These are phyloP conservation scores for Aspergillus panamensis DNA, from an alignment of 495 filamentous ascomycete species.

Conservation along the genomic window DNA sequence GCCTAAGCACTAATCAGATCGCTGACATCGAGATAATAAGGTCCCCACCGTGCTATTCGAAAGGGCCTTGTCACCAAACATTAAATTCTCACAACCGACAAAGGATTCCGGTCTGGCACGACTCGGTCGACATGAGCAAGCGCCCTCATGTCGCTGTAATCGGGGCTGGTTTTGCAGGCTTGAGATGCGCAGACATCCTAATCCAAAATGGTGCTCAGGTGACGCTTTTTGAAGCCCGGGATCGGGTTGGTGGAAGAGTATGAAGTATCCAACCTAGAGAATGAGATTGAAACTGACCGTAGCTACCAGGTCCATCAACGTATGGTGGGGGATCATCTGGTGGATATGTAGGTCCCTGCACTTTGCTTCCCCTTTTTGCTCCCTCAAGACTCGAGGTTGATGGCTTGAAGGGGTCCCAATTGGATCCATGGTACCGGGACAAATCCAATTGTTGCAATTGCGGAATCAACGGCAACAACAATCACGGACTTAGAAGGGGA, in stretches of 20 bases:
- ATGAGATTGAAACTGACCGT: not conserved
- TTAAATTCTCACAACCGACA: not conserved
- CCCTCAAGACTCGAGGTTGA: slow-evolving; percentile 9
- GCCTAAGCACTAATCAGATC: slow-evolving; percentile 1
- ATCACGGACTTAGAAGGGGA: slow-evolving; percentile 53
- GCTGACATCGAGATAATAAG: not conserved
- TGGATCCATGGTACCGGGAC: slow-evolving; percentile 89
- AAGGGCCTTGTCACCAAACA: not conserved
- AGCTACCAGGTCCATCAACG: slow-evolving; percentile 38
- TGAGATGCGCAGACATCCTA: slow-evolving; percentile 81
- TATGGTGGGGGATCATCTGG: slow-evolving; percentile 36
- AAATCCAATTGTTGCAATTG: slow-evolving; percentile 82
- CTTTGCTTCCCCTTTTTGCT: not conserved
- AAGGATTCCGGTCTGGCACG: not conserved
- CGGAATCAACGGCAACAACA: slow-evolving; percentile 60
- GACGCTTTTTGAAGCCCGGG: slow-evolving; percentile 79
- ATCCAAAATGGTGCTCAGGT: slow-evolving; percentile 74
- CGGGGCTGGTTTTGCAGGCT: slow-evolving; percentile 83
- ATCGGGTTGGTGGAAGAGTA: slow-evolving; percentile 81
- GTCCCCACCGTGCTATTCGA: not conserved
- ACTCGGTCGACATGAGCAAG: slow-evolving; percentile 17
- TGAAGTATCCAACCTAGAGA: slow-evolving; percentile 18
- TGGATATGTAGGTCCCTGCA: slow-evolving; percentile 42
- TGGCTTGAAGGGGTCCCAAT: slow-evolving; percentile 66
- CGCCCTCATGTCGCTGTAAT: slow-evolving; percentile 66